phyloP scores from a whole-genome alignment of 768 basidiomycete genomes.

The Tephrocybe sp. region DNA sequence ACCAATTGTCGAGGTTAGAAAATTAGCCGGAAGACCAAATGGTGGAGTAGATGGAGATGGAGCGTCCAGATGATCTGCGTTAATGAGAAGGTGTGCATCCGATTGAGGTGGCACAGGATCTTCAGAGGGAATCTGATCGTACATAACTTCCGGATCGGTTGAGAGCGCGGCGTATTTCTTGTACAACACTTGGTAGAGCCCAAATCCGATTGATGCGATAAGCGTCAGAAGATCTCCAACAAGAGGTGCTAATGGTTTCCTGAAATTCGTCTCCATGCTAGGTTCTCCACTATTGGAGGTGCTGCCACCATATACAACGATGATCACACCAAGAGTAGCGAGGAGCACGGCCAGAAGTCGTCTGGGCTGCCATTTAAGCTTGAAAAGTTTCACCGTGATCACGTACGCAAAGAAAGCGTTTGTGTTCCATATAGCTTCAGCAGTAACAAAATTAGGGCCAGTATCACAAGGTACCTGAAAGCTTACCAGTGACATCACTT shows the following conservation, averaged over 20 bases:
- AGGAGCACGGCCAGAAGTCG: constrained; percentile 71
- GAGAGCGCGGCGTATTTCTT: constrained; percentile 75
- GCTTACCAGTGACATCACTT: constrained; percentile 72
- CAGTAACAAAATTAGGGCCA: neutral
- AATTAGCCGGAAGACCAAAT: constrained; percentile 82
- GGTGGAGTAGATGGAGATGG: constrained; percentile 61
- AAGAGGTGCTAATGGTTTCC: constrained; percentile 50
- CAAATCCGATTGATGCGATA: constrained; percentile 67
- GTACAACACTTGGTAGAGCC: constrained; percentile 82
- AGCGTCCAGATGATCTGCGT: constrained; percentile 23
- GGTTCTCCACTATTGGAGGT: constrained; percentile 20
- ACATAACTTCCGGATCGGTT: constrained; percentile 54
- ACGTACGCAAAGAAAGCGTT: constrained; percentile 92
- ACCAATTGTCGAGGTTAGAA: constrained; percentile 80
- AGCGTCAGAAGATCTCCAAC: constrained; percentile 76
- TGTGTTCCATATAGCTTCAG: constrained; percentile 76
- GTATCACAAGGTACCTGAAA: constrained; percentile 12
- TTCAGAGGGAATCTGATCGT: constrained; percentile 41
- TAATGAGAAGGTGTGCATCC: constrained; percentile 1
- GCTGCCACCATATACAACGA: constrained; percentile 80
- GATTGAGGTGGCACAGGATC: constrained; percentile 13
- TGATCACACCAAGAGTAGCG: constrained; percentile 77
- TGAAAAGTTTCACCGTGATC: constrained; percentile 71
- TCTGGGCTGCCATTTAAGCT: constrained; percentile 58
- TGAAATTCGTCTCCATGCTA: constrained; percentile 11